Percentiles rank a stretch among this genome's conserved stretches.
Evolutionary conservation across 306 rosid species (phyloP).

Genomic region (Trichosanthes truncata): DNA sequence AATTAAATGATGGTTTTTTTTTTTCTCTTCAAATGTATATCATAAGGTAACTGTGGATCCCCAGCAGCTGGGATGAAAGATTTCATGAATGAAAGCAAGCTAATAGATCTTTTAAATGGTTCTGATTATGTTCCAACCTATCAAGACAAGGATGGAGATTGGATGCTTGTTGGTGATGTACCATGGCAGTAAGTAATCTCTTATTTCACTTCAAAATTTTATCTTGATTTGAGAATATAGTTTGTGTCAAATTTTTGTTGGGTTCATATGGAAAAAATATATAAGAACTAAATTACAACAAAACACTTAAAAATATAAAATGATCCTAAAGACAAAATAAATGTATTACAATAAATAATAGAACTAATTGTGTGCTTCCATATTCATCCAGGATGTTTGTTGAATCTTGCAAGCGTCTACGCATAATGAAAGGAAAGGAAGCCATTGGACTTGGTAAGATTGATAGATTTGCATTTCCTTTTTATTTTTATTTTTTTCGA

Average conservation of each 20-base stretch:
- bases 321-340: no score
- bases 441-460: constrained; percentile 82
- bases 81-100: constrained; percentile 50
- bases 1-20: no score
- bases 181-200: constrained; percentile 84
- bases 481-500: background rate
- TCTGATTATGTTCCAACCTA: constrained; percentile 56
- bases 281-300: no score
- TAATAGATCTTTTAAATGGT: constrained; percentile 41
- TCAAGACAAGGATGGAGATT: constrained; percentile 69
- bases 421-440: constrained; percentile 93
- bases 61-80: constrained; percentile 43
- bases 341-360: background rate
- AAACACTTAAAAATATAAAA: no score
- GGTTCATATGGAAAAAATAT: no score
- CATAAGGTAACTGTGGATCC: constrained; percentile 44
- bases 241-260: no score
- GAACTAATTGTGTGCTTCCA: background rate
- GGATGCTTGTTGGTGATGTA: constrained; percentile 83
- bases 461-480: background rate
- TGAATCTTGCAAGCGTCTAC: constrained; percentile 85
- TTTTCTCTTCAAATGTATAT: background rate
- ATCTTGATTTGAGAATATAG: no score
- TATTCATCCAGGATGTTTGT: constrained; percentile 66
- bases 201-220: no score